These are phyloP conservation scores for Cajanus cajan DNA, from an alignment of 306 rosid species.

Conservation along the genomic window DNA sequence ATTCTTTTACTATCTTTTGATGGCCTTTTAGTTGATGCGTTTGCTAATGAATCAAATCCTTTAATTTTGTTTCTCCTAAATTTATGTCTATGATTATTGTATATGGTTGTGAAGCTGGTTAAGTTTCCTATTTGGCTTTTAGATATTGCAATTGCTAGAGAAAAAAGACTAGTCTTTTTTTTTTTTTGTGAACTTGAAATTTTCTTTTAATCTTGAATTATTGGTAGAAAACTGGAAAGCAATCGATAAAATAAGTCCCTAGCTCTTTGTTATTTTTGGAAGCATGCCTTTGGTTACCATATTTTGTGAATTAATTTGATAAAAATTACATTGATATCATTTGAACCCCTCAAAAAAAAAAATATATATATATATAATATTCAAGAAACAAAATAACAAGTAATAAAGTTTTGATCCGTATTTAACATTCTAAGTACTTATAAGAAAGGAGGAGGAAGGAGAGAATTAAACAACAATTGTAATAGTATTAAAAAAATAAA, in stretches of 20 bases:
- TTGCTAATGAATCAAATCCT: conserved; percentile 13
- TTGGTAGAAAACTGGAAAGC: neutral
- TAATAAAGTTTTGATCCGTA: no score
- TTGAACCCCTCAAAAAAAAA: no score
- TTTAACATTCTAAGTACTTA: no score
- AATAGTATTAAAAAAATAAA: no score
- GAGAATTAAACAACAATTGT: no score
- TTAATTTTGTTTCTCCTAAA: neutral
- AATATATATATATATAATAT: no score
- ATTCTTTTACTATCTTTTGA: neutral
- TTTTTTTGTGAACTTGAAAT: neutral
- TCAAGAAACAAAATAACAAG: no score
- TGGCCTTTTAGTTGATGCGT: conserved; percentile 1
- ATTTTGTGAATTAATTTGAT: neutral
- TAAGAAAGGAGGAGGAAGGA: no score
- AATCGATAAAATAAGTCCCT: neutral
- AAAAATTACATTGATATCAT: no score
- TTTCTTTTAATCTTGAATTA: neutral
- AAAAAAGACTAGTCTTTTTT: neutral
- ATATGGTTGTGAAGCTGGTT: neutral
- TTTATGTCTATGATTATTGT: neutral
- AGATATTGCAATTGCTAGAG: neutral
- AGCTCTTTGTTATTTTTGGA: neutral
- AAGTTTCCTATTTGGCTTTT: neutral
- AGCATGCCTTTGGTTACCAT: neutral